Conservation (phyloP, 805 yeast genomes). For the Kluyveromyces starmeri region DNA sequence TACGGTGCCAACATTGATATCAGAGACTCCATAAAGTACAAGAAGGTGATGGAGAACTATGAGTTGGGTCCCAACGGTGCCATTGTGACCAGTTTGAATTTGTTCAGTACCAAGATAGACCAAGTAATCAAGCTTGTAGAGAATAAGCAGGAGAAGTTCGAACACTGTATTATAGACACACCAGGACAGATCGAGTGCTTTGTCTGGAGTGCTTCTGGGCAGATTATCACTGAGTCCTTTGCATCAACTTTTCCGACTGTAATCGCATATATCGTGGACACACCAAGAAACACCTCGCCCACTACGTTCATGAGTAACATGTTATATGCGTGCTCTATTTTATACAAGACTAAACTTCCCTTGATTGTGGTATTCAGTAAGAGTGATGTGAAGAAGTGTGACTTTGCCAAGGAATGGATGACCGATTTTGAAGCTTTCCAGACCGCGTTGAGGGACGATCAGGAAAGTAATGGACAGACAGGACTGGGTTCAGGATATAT, state of each 20-base stretch:
- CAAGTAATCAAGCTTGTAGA: slow-evolving; percentile 84
- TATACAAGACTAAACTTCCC: slow-evolving; percentile 92
- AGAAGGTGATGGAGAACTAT: slow-evolving; percentile 93
- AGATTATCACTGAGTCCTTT: slow-evolving; percentile 92
- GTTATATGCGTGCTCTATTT: slow-evolving; percentile 95
- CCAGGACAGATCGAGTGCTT: slow-evolving; percentile 99
- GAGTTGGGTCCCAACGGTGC: slow-evolving; percentile 98
- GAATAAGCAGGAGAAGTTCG: slow-evolving; percentile 47
- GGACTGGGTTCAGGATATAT: slow-evolving; percentile 72
- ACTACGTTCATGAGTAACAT: slow-evolving; percentile 96
- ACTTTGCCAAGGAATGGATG: slow-evolving; percentile 95
- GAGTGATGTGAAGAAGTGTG: slow-evolving; percentile 78
- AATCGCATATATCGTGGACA: slow-evolving; percentile 90
- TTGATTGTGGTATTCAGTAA: slow-evolving; percentile 95
- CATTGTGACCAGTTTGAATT: slow-evolving; percentile 85
- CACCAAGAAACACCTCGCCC: slow-evolving; percentile 90
- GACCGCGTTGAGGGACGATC: slow-evolving; percentile 57
- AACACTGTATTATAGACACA: slow-evolving; percentile 83
- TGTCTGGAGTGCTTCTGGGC: slow-evolving; percentile 97
- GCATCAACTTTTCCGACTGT: slow-evolving; percentile 95
- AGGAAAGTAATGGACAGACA: slow-evolving; percentile 50
- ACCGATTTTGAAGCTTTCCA: slow-evolving; percentile 91
- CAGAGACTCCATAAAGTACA: slow-evolving; percentile 90
- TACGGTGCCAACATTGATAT: slow-evolving; percentile 92
- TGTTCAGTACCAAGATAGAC: slow-evolving; percentile 91